Conservation (phyloP, 176 grass and related monocot species). For the Echinochloa phyllopogon region DNA sequence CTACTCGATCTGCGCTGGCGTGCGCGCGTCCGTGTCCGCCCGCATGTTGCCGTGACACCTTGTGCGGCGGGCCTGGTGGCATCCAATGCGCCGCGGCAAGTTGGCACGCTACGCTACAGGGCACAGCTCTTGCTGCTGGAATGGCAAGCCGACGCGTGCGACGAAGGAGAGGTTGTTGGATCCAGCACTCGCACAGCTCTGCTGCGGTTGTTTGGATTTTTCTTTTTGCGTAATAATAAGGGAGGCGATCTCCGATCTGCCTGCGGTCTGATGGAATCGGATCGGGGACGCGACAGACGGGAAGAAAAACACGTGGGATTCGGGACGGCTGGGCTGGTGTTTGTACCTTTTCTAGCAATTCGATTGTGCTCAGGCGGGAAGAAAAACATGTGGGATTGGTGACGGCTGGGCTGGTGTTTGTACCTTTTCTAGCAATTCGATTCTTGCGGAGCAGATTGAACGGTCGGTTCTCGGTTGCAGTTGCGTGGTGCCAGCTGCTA, state of each 20-base stretch:
- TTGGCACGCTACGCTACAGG: not conserved
- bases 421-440: not conserved
- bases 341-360: not conserved
- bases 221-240: no score
- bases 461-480: not conserved
- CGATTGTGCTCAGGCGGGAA: not conserved
- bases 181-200: not conserved
- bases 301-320: not conserved
- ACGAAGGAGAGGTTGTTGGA: not conserved
- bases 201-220: no score
- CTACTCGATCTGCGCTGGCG: not conserved
- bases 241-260: no score
- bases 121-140: no score
- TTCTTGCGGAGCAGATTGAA: not conserved
- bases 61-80: not conserved
- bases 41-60: not conserved
- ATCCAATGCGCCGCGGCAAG: not conserved
- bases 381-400: not conserved
- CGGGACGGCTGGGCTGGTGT: not conserved
- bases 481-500: conserved; percentile 2
- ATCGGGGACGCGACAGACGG: no score
- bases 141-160: no score
- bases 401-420: not conserved
- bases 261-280: no score
- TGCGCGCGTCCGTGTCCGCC: not conserved